Evolutionary conservation across 1,139 yeast species (phyloP), one percentile per base, ranked within the genome.

Genomic region (Scheffersomyces titani): DNA sequence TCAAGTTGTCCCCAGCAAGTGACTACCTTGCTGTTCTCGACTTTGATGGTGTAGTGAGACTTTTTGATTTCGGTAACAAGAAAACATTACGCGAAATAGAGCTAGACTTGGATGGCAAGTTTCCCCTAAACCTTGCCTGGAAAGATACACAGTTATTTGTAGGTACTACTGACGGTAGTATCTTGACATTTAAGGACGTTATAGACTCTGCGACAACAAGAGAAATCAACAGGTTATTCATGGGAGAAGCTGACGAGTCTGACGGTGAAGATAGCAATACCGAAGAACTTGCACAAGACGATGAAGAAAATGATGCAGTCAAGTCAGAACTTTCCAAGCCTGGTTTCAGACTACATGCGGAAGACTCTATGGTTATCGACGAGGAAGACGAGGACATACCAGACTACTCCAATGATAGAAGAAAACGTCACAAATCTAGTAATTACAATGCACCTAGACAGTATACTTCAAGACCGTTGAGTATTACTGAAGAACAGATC

Each of bases 1-100:
- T 88, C 50, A 74, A 77, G 51, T 83, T 90, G 77, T 85, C 90
- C 6, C 87, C 90, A 1, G 77, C 82, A 62, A 89, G 89, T 46
- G 76, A 78, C 5, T 81, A 75, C 60, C 61, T 90, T 19, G 93
- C 92, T 0, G 78, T 85, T n/a, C 77, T 81, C 19, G 81, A 76
- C 54, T 58, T 76, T 44, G 83, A 81, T 55, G 81, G 83, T 47
- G 70, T 70, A 22, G 65, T 90, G n/a, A 69, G 81, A 9, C 68
- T 90, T n/a, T 87, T 90, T 87, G 82, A 86, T 58, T 64, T 77
- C 51, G 59, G 60, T 1, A 62, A 74, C 1, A 68, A 72, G 47
- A 70, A 72, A 52, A 62, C 75, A 1, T 52, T 70, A 45, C 65
- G 19, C 61, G 68, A 54, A 57, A 47, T 44, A 20, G 47, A 53